Percentiles rank a stretch among this genome's conserved stretches.
Conservation (phyloP, 768 basidiomycete species). For the Coprinellus micaceus region DNA sequence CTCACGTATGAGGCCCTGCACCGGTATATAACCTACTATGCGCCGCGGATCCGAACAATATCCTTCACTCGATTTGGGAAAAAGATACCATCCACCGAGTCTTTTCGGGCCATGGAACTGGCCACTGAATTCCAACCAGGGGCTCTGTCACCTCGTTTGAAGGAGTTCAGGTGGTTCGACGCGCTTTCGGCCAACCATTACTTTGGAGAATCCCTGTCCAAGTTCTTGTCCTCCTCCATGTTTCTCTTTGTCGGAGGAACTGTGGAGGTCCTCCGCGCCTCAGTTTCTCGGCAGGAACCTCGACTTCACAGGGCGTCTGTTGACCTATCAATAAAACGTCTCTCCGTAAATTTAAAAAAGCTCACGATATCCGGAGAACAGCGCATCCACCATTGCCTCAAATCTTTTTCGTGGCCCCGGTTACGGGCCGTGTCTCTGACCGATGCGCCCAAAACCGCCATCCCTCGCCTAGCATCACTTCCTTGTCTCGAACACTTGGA, state of each 20-base stretch:
- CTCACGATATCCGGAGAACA: too few species aligned
- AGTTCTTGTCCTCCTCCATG: background rate
- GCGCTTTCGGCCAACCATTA: background rate
- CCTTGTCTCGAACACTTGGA: too few species aligned
- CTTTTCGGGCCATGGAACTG: background rate
- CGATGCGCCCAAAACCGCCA: too few species aligned
- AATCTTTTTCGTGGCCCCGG: too few species aligned
- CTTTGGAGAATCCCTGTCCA: background rate
- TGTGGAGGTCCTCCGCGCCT: background rate
- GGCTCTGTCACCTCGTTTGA: background rate
- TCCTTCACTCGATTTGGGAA: background rate
- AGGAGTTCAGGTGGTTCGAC: background rate
- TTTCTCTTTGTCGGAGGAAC: background rate
- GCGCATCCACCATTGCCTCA: too few species aligned
- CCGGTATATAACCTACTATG: background rate
- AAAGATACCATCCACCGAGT: background rate
- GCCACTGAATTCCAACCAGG: background rate
- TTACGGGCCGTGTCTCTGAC: too few species aligned
- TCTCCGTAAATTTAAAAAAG: too few species aligned
- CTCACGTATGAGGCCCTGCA: background rate
- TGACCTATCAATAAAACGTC: background rate
- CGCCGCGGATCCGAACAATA: background rate
- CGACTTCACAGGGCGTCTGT: background rate
- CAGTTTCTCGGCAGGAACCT: background rate
- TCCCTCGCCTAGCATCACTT: too few species aligned